These are phyloP conservation scores for Dendrobium catenatum DNA, from an alignment of 106 monocot species.

Conservation along the genomic window DNA sequence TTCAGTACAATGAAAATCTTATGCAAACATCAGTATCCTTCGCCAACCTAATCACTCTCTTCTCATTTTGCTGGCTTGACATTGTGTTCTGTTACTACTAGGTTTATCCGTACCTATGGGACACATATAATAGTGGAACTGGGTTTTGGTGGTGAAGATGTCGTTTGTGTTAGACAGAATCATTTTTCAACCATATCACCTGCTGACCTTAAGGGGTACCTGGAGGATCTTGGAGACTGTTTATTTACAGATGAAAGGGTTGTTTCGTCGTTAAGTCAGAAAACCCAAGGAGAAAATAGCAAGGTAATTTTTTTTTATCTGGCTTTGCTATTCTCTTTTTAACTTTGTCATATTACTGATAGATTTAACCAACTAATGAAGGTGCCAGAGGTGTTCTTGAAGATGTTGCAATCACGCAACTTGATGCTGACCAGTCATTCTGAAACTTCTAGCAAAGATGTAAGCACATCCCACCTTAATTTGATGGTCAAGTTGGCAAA, in stretches of 20 bases:
- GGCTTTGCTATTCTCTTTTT: conserved; percentile 1
- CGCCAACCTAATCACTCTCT: not conserved
- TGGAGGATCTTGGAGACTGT: conserved; percentile 81
- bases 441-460: conserved; percentile 86
- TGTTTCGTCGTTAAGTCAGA: conserved; percentile 55
- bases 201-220: conserved; percentile 66
- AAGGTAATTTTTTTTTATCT: conserved; percentile 37
- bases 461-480: conserved; percentile 20
- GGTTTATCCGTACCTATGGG: conserved; percentile 83
- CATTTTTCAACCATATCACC: conserved; percentile 56
- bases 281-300: conserved; percentile 49
- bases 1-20: no score
- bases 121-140: conserved; percentile 87
- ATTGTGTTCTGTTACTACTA: conserved; percentile 10
- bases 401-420: conserved; percentile 63
- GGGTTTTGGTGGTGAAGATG: conserved; percentile 74
- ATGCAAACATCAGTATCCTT: no score
- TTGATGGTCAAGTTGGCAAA: conserved; percentile 9
- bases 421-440: conserved; percentile 54
- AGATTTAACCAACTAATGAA: conserved; percentile 22
- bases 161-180: conserved; percentile 64
- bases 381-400: conserved; percentile 76
- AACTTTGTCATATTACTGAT: not conserved
- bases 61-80: not conserved
- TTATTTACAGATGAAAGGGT: conserved; percentile 72